phyloP scores from a whole-genome alignment of 805 yeast genomes.

The Yamadazyma paraphyllophila region DNA sequence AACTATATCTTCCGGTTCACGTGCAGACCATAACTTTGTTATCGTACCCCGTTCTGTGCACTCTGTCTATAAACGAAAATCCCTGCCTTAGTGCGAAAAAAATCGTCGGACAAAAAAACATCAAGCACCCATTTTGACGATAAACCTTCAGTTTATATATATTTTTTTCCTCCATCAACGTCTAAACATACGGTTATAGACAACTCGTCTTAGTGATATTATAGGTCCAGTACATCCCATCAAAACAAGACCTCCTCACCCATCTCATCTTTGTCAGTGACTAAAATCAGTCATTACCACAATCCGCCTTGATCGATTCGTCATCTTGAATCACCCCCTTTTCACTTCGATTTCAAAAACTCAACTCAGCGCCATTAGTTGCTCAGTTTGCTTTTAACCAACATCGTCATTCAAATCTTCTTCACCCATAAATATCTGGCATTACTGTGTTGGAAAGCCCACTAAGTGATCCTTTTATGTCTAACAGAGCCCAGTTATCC shows the following conservation, averaged over 20 bases:
- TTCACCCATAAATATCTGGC: neutral
- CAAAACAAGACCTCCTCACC: neutral
- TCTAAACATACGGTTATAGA: neutral
- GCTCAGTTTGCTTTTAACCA: neutral
- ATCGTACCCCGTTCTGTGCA: neutral
- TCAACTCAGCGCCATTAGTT: neutral
- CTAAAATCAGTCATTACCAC: neutral
- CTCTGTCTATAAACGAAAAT: neutral
- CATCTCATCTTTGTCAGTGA: no score
- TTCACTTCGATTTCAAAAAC: neutral
- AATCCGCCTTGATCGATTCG: neutral
- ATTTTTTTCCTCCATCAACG: neutral
- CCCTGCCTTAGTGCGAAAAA: neutral
- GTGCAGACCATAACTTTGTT: no score
- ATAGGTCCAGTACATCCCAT: neutral
- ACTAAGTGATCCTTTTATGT: conserved; percentile 8
- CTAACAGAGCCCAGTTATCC: conserved; percentile 16
- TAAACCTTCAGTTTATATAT: neutral
- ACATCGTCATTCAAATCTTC: neutral
- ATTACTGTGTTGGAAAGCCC: neutral
- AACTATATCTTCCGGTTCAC: no score
- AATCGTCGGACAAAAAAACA: conserved; percentile 6
- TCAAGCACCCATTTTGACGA: conserved; percentile 3
- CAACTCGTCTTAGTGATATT: neutral
- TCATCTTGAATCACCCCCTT: neutral